Conservation (phyloP, 345 rosid genomes). For the Orychophragmus violaceus region DNA sequence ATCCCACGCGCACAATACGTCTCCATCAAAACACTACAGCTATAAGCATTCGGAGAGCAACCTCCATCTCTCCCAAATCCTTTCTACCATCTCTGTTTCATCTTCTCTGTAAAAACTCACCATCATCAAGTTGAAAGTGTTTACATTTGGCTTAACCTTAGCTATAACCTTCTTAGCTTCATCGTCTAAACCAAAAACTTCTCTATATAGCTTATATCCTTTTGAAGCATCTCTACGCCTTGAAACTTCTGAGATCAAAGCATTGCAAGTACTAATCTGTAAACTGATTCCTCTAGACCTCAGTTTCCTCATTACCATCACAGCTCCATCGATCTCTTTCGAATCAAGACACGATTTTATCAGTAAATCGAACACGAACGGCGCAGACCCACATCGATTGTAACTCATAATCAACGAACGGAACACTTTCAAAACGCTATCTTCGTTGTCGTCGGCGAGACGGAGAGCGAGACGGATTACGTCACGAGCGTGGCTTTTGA, state of each 20-base stretch:
- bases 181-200: constrained; percentile 42
- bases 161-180: constrained; percentile 23
- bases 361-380: constrained; percentile 72
- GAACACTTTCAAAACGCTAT: constrained; percentile 31
- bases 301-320: constrained; percentile 51
- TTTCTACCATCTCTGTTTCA: constrained; percentile 48
- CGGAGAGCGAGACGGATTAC: constrained; percentile 46
- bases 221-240: constrained; percentile 36
- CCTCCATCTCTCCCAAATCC: constrained; percentile 60
- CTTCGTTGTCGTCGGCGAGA: constrained; percentile 20
- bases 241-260: constrained; percentile 42
- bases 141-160: constrained; percentile 45
- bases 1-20: constrained; percentile 47
- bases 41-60: constrained; percentile 41
- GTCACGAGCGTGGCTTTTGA: constrained; percentile 36
- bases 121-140: constrained; percentile 63
- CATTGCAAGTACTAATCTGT: constrained; percentile 52
- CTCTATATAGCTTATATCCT: constrained; percentile 55
- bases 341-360: constrained; percentile 55
- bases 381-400: constrained; percentile 75
- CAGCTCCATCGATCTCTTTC: too few species aligned
- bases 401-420: constrained; percentile 45
- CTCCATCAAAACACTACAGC: constrained; percentile 52
- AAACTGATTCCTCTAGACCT: constrained; percentile 38
- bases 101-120: constrained; percentile 51